These are phyloP conservation scores for Taphrina confusa DNA, from an alignment of 1,139 yeast species.

Conservation along the genomic window DNA sequence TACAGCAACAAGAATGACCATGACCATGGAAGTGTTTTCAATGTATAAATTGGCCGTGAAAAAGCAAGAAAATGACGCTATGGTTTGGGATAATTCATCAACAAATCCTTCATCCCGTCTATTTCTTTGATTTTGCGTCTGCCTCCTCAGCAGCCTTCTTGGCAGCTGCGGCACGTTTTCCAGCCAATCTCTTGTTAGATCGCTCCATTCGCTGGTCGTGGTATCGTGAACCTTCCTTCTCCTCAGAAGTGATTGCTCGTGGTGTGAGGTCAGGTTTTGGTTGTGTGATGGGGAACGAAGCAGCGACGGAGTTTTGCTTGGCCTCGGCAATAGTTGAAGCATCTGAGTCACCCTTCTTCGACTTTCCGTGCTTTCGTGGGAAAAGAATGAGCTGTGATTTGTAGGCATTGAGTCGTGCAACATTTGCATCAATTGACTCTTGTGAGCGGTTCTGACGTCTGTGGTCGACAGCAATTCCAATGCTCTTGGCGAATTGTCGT, in stretches of 20 bases:
- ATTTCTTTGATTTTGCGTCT: slow-evolving; percentile 34
- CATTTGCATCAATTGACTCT: slow-evolving; percentile 93
- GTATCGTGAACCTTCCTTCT: slow-evolving; percentile 48
- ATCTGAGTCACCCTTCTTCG: slow-evolving; percentile 54
- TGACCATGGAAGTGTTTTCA: neutral
- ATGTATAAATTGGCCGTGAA: slow-evolving; percentile 9
- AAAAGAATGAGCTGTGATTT: slow-evolving; percentile 91
- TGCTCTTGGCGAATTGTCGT: slow-evolving; percentile 94
- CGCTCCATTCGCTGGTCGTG: slow-evolving; percentile 36
- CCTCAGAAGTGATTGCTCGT: slow-evolving; percentile 90
- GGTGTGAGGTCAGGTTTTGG: slow-evolving; percentile 69
- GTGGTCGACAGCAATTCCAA: slow-evolving; percentile 99
- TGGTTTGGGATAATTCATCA: slow-evolving; percentile 9
- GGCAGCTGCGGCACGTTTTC: slow-evolving; percentile 35
- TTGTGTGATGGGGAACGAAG: slow-evolving; percentile 91
- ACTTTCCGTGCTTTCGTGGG: slow-evolving; percentile 78
- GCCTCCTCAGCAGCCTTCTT: slow-evolving; percentile 35
- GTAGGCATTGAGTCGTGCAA: slow-evolving; percentile 95
- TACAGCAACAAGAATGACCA: too few relatives aligned
- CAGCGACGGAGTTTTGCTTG: slow-evolving; percentile 58
- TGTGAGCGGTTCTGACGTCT: slow-evolving; percentile 99
- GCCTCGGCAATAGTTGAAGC: slow-evolving; percentile 72
- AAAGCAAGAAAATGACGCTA: slow-evolving; percentile 14
- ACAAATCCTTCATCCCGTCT: slow-evolving; percentile 3
- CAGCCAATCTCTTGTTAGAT: slow-evolving; percentile 31